These are phyloP conservation scores for Coemansia sp. DNA, from an alignment of 192 early-diverging fungal genomes.

Conservation along the genomic window DNA sequence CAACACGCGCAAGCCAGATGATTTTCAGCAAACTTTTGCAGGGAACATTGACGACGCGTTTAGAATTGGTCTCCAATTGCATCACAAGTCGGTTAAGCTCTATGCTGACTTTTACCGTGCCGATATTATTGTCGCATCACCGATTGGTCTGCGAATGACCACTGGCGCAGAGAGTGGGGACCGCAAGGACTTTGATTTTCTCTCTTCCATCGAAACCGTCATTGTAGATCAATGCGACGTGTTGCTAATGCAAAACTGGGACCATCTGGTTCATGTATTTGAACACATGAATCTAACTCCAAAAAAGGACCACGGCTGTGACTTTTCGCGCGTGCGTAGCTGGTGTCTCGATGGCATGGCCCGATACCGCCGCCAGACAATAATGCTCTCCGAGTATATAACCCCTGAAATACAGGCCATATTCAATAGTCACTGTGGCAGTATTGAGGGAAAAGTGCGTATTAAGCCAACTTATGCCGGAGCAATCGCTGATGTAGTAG, in stretches of 20 bases:
- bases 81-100: constrained; percentile 80
- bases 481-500: constrained; percentile 73
- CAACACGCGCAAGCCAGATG: constrained; percentile 65
- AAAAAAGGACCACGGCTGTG: constrained; percentile 87
- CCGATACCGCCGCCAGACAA: constrained; percentile 84
- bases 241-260: constrained; percentile 98
- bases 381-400: constrained; percentile 77
- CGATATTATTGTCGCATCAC: constrained; percentile 90
- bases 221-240: constrained; percentile 84
- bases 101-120: constrained; percentile 85
- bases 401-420: constrained; percentile 91
- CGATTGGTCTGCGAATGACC: constrained; percentile 84
- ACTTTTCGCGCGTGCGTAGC: constrained; percentile 87
- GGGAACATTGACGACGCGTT: constrained; percentile 98
- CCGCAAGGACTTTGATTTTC: constrained; percentile 88
- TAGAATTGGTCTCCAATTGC: constrained; percentile 87
- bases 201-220: constrained; percentile 89
- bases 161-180: constrained; percentile 78
- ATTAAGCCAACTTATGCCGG: constrained; percentile 66
- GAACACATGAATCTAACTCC: constrained; percentile 84
- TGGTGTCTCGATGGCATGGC: constrained; percentile 86
- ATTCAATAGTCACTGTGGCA: constrained; percentile 66
- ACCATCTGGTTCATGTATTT: constrained; percentile 85
- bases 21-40: constrained; percentile 79
- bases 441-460: constrained; percentile 68